These are phyloP conservation scores for Leccinum subgranulosum DNA, from an alignment of 768 basidiomycete species.

Conservation along the genomic window DNA sequence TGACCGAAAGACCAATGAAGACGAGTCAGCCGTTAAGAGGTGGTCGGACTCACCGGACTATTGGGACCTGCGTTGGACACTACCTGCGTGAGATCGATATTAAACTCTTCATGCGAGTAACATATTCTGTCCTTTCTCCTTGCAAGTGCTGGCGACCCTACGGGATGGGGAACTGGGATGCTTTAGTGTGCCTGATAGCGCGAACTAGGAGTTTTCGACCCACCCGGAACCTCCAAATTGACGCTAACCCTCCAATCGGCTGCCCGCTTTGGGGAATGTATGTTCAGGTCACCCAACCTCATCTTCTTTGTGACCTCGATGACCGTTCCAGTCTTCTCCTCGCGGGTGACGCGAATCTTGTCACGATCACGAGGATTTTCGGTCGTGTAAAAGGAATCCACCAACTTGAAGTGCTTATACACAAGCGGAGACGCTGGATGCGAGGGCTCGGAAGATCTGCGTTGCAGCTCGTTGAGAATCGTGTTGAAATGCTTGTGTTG, in stretches of 20 bases:
- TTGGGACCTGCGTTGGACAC: slow-evolving; percentile 48
- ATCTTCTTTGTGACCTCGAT: slow-evolving; percentile 74
- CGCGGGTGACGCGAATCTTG: slow-evolving; percentile 81
- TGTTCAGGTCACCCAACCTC: slow-evolving; percentile 82
- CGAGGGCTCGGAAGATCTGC: slow-evolving; percentile 47
- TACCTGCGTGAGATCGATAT: slow-evolving; percentile 93
- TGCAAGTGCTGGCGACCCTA: slow-evolving; percentile 56
- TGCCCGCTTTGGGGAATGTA: slow-evolving; percentile 74
- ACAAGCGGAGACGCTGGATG: slow-evolving; percentile 57
- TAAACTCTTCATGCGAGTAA: slow-evolving; percentile 91
- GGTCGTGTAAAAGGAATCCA: slow-evolving; percentile 73
- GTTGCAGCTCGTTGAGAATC: slow-evolving; percentile 80
- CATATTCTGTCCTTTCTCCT: slow-evolving; percentile 88
- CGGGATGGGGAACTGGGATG: slow-evolving; percentile 61
- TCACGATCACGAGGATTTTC: slow-evolving; percentile 38
- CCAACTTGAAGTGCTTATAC: slow-evolving; percentile 73
- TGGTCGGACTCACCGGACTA: slow-evolving; percentile 43
- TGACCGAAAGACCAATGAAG: slow-evolving; percentile 21
- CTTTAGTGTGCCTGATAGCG: background rate
- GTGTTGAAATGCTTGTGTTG: slow-evolving; percentile 88
- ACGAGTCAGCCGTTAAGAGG: background rate
- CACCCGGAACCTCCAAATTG: slow-evolving; percentile 86
- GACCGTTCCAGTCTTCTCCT: slow-evolving; percentile 67
- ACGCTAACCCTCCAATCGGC: slow-evolving; percentile 96
- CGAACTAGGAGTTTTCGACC: slow-evolving; percentile 24